phyloP scores from a whole-genome alignment of 2,329 filamentous ascomycete species.

The Neonectria neomacrospora region DNA sequence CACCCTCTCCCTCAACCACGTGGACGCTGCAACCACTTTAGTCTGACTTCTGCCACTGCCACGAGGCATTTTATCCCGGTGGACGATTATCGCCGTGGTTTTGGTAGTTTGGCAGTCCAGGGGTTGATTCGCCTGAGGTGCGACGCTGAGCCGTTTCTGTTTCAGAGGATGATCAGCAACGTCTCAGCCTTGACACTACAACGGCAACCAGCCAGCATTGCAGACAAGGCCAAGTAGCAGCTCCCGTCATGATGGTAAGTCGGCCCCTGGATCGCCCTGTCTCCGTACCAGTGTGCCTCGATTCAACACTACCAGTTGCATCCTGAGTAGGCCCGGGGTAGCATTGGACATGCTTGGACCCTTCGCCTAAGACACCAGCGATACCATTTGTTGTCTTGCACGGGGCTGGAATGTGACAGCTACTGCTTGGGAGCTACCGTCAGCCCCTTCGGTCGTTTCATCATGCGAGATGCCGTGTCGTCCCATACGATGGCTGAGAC shows the following conservation, averaged over 20 bases:
- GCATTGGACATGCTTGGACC: conserved; percentile 11
- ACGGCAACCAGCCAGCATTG: conserved; percentile 26
- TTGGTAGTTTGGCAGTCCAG: neutral
- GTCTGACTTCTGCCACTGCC: neutral
- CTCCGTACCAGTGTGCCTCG: neutral
- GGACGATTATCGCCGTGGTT: neutral
- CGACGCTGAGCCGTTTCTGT: conserved; percentile 34
- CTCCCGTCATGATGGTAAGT: conserved; percentile 4
- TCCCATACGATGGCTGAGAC: neutral
- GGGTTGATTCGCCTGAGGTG: neutral
- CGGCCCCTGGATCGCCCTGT: neutral
- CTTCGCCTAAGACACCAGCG: neutral
- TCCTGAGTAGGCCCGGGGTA: conserved; percentile 7
- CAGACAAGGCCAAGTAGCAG: conserved; percentile 22
- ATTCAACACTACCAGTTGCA: conserved; percentile 17
- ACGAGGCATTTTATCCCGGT: neutral
- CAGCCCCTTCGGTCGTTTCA: conserved; percentile 26
- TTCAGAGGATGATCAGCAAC: conserved; percentile 37
- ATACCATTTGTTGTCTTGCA: neutral
- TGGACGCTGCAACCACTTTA: conserved; percentile 14
- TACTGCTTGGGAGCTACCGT: conserved; percentile 13
- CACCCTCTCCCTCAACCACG: neutral
- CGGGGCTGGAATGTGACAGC: conserved; percentile 23
- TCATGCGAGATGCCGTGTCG: conserved; percentile 10
- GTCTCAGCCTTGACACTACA: conserved; percentile 37